phyloP scores from a whole-genome alignment of 495 filamentous ascomycete species.

The Penicillium flavigenum region DNA sequence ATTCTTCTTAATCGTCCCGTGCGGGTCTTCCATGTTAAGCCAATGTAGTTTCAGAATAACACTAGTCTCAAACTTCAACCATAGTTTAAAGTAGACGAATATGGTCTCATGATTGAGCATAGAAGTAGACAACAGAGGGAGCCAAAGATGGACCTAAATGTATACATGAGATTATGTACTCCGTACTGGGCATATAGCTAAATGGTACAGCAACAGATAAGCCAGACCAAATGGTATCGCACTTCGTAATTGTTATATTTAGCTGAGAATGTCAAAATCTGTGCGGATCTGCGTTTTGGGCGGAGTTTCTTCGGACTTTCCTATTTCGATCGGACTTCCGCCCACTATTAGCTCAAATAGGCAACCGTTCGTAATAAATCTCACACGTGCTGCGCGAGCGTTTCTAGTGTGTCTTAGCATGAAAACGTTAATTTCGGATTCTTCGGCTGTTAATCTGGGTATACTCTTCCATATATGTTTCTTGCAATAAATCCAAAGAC shows the following conservation, averaged over 20 bases:
- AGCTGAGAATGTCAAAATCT: background rate
- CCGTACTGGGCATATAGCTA: background rate
- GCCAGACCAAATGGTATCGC: background rate
- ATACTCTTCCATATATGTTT: too few relatives aligned
- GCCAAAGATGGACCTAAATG: background rate
- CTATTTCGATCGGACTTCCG: constrained; percentile 1
- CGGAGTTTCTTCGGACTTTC: background rate
- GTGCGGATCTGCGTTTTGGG: background rate
- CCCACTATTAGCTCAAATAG: background rate
- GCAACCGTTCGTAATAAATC: background rate
- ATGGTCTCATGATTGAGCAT: background rate
- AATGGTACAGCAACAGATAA: background rate
- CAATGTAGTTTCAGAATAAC: background rate
- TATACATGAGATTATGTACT: background rate
- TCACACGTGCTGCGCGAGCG: too few relatives aligned
- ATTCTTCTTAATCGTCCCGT: background rate
- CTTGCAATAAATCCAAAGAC: too few relatives aligned
- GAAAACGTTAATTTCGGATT: too few relatives aligned
- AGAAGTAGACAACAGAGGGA: background rate
- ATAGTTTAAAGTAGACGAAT: background rate
- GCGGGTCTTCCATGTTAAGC: background rate
- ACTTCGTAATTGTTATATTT: background rate
- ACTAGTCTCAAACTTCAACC: too few relatives aligned
- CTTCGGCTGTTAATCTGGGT: too few relatives aligned
- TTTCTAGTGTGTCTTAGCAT: too few relatives aligned